Base-by-base conservation (phyloP, 441 rosid species). In the Geranium incanum region DNA sequence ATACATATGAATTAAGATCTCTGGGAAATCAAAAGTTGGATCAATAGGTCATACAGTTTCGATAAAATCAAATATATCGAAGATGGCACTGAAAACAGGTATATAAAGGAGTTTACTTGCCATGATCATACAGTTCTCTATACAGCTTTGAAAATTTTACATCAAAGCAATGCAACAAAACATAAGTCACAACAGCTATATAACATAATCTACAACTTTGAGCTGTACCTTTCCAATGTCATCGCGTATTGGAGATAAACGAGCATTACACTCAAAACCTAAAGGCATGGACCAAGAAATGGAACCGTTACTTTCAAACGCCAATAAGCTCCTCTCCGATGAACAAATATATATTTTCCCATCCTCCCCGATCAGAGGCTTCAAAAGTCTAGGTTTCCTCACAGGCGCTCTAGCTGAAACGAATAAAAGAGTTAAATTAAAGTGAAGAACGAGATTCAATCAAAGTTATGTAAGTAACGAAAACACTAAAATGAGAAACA, bases 221-320 rank as follows among this genome's bases (percentile, higher is more conserved):
- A 8, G 55, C 36, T 57, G 16, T 75, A 89, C 98, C 85, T 81
- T 86, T 68, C 86, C 86, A 16, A 50, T 77, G 52, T 87, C 89
- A 1, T 90, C 91, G 66, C 75, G 82, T 76, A 87, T 81, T 16
- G 95, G 95, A 78, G 92, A n/a, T 4, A 77, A 73, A 43, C 60
- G 67, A 69, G 71, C 69, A 48, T 85, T 80, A 78, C 96, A 91
- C 36, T 80, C 75, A 63, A 77, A 89, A 75, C 75, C 75, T 81
- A 93, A 80, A 70, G 83, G 87, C 36, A 84, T 64, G 0, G 90
- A 79, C 98, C 95, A 91, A 50, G 88, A 84, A 48, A 93, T 74
- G n/a, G 94, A 83, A 33, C 97, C 97, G 63, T 87, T 91, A 64
- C 77, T 79, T 74, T 88, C 89, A 38, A 93, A 93, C 59, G 88